phyloP scores from a whole-genome alignment of 2,329 filamentous ascomycete genomes.

The Alternaria longipes region DNA sequence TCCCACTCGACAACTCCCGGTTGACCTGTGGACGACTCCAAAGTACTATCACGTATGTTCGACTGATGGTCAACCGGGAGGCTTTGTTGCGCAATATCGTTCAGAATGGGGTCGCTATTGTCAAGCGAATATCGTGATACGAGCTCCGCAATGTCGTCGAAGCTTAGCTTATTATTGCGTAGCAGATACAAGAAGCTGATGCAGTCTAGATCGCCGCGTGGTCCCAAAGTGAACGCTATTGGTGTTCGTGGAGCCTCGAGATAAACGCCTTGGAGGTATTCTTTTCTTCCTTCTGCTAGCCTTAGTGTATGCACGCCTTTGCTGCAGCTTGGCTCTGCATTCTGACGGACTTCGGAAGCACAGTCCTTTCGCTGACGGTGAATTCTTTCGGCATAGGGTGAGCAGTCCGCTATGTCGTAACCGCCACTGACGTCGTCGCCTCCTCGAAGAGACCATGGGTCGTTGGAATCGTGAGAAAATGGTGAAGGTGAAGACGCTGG shows the following conservation, averaged over 20 bases:
- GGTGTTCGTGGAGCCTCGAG: background rate
- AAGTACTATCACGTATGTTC: background rate
- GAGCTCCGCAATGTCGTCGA: constrained; percentile 10
- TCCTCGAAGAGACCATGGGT: background rate
- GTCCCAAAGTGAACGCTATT: background rate
- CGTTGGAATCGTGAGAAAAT: background rate
- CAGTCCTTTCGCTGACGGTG: constrained; percentile 8
- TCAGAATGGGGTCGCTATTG: background rate
- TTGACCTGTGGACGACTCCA: background rate
- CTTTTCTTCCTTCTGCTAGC: background rate
- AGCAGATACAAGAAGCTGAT: constrained; percentile 6
- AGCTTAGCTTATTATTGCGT: constrained; percentile 5
- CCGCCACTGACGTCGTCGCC: background rate
- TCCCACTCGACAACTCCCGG: background rate
- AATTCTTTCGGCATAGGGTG: background rate
- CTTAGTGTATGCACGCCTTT: background rate
- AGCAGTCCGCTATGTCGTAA: background rate
- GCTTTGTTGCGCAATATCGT: background rate
- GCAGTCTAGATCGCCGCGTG: constrained; percentile 6
- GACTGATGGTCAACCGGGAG: background rate
- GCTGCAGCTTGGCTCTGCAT: background rate
- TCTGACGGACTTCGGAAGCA: background rate
- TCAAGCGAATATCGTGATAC: background rate
- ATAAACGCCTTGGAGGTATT: background rate
- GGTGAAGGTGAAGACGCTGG: background rate